Evolutionary conservation across 139 green algal species (phyloP).

Genomic region (Pseudopediastrum boryanum): DNA sequence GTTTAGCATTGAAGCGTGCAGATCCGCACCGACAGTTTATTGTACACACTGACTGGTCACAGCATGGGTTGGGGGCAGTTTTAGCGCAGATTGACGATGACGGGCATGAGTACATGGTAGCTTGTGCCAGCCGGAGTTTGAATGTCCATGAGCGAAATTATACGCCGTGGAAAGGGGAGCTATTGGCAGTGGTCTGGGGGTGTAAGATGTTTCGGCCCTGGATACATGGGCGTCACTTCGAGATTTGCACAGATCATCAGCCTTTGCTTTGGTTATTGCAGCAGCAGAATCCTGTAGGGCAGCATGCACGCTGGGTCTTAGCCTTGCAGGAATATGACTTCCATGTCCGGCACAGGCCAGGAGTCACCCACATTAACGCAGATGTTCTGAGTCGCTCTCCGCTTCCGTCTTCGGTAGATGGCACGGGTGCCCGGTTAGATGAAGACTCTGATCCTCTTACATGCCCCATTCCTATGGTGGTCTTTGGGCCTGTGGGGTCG

Average conservation of each 20-base stretch:
- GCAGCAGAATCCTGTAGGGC: conserved; percentile 6
- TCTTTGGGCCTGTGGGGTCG: no score
- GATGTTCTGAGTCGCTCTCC: conserved; percentile 9
- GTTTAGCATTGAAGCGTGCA: conserved; percentile 3
- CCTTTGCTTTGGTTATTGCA: conserved; percentile 42
- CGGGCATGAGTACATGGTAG: conserved; percentile 38
- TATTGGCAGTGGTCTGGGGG: conserved; percentile 41
- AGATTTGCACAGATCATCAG: conserved; percentile 41
- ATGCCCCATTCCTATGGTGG: no score
- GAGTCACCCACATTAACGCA: conserved; percentile 1
- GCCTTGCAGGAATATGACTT: conserved; percentile 35
- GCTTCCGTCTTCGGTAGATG: neutral
- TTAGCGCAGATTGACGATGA: conserved; percentile 40
- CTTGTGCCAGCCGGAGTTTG: conserved; percentile 30
- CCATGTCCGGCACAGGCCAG: conserved; percentile 21
- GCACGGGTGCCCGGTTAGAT: neutral
- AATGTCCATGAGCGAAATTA: conserved; percentile 40
- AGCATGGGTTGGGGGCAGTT: conserved; percentile 39
- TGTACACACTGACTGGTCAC: conserved; percentile 37
- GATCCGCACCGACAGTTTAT: neutral
- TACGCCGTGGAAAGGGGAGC: conserved; percentile 38
- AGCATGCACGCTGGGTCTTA: conserved; percentile 42
- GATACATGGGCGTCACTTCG: conserved; percentile 37
- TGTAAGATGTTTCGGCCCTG: conserved; percentile 32
- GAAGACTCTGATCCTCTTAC: no score